phyloP scores from a whole-genome alignment of 108 stramenopile genomes.

The Pelagomonas calceolata region DNA sequence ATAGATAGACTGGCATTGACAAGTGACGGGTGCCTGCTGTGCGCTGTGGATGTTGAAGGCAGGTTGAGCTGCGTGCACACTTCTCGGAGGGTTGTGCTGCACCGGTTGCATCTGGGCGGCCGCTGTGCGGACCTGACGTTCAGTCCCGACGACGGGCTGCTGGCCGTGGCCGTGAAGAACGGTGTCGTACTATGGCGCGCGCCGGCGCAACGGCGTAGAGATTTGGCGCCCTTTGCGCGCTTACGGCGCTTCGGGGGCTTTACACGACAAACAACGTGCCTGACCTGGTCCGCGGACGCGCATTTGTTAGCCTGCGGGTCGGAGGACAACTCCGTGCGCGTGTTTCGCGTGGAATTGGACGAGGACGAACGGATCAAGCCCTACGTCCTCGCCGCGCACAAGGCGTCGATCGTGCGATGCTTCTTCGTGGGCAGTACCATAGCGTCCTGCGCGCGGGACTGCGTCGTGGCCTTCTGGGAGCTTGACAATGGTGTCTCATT shows the following conservation, averaged over 20 bases:
- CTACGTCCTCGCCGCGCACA: background rate
- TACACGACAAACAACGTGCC: conserved; percentile 59
- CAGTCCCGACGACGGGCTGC: conserved; percentile 66
- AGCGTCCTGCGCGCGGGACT: conserved; percentile 25
- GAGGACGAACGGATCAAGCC: background rate
- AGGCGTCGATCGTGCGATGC: too few relatives aligned
- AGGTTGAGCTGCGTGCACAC: conserved; percentile 66
- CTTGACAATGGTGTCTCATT: conserved; percentile 63
- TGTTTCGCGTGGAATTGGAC: background rate
- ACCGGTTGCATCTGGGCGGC: conserved; percentile 80
- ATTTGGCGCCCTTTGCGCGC: conserved; percentile 81
- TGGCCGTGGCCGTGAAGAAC: conserved; percentile 82
- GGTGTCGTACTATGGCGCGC: conserved; percentile 86
- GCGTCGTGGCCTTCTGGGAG: conserved; percentile 65
- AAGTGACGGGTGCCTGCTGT: too few relatives aligned
- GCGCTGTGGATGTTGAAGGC: conserved; percentile 67
- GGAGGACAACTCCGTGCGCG: conserved; percentile 37
- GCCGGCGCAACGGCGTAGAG: conserved; percentile 54
- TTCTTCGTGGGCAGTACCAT: too few relatives aligned
- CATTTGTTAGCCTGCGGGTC: conserved; percentile 65
- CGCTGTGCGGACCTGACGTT: conserved; percentile 67
- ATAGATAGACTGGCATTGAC: too few relatives aligned
- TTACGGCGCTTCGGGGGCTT: conserved; percentile 79
- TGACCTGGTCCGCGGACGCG: conserved; percentile 81
- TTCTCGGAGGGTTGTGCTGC: conserved; percentile 61